Base-by-base conservation (phyloP, 495 filamentous ascomycete species). In the Chaetomium cochliodes region DNA sequence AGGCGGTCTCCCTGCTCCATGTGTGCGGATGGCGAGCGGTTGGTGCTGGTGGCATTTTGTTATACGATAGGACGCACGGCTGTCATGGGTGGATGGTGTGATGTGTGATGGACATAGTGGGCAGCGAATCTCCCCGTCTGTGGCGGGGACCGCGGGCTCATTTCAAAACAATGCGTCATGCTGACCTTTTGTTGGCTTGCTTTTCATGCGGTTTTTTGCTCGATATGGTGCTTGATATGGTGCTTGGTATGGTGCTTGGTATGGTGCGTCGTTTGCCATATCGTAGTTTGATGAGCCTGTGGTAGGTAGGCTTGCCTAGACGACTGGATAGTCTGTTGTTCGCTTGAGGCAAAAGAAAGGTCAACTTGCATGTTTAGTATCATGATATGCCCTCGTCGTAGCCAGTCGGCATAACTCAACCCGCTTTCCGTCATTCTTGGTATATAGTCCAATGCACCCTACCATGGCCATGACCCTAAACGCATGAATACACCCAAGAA, bases 41-140 rank as follows among this genome's bases (percentile, higher is more conserved):
- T 37, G 42, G 13, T 53, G 30, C 49, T 33, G 37, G 49, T 42
- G 59, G 47, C 47, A 41, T 52, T 62, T n/a, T 62, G 59, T 12
- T 62, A n/a, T 41, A 60, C 58, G 58, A 51, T 41, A 51, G 44
- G 20, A 37, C 30, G 30, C 39, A 55, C n/a, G n/a, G n/a, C n/a
- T 30, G 3, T 37, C 28, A 23, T 50, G 46, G 46, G 18, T 44
- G 41, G 41, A 12, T 41, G 26, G 26, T 33, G 8, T 51, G 50
- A 15, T 52, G 51, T 53, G 13, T 4, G 7, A 20, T 50, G 46
- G 46, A 4, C 20, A n/a, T 50, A 23, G 46, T 50, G 46, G 46
- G n/a, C 46, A 50, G 16, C 16, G 46, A 23, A 20, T 50, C n/a
- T 20, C 11, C 22, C 20, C 47, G 20, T 23, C 22, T 50, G 47